Evolutionary conservation across 495 filamentous ascomycete genomes (phyloP).

Genomic region (Massariosphaeria phaeospora): DNA sequence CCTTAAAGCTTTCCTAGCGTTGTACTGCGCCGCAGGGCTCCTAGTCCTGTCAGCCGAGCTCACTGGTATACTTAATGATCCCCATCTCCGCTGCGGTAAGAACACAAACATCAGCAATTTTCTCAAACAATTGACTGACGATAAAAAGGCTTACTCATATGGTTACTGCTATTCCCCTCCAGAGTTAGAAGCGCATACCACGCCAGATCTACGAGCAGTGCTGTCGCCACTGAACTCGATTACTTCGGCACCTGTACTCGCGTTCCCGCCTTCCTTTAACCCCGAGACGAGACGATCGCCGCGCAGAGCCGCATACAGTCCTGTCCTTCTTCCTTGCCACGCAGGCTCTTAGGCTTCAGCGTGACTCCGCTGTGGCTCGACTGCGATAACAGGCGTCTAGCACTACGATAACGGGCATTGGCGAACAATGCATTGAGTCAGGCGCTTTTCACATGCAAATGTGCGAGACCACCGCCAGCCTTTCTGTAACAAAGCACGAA

Average conservation of each 20-base stretch:
- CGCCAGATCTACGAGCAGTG: constrained; percentile 12
- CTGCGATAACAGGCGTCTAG: too few relatives aligned
- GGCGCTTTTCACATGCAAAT: too few relatives aligned
- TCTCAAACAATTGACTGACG: constrained; percentile 14
- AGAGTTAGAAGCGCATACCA: not conserved
- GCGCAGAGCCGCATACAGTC: constrained; percentile 26
- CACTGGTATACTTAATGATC: constrained; percentile 26
- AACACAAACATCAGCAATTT: constrained; percentile 7
- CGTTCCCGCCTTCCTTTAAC: constrained; percentile 24
- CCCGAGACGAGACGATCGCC: not conserved
- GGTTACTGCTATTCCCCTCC: too few relatives aligned
- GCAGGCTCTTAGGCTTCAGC: not conserved
- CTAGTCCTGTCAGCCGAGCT: constrained; percentile 9
- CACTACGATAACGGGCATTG: not conserved
- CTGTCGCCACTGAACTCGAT: not conserved
- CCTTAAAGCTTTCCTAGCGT: not conserved
- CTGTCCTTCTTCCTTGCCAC: constrained; percentile 5
- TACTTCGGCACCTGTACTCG: constrained; percentile 15
- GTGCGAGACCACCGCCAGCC: too few relatives aligned
- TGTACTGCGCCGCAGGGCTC: not conserved
- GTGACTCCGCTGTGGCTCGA: too few relatives aligned
- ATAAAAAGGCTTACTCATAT: constrained; percentile 26
- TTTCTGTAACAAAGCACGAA: too few relatives aligned
- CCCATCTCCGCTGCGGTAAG: constrained; percentile 8
- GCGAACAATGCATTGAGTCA: constrained; percentile 19